A percentile compares a stretch with the other conserved stretches of the same genome.
Evolutionary conservation across 2,329 filamentous ascomycete genomes (phyloP).

Genomic region (Talaromyces sp.): DNA sequence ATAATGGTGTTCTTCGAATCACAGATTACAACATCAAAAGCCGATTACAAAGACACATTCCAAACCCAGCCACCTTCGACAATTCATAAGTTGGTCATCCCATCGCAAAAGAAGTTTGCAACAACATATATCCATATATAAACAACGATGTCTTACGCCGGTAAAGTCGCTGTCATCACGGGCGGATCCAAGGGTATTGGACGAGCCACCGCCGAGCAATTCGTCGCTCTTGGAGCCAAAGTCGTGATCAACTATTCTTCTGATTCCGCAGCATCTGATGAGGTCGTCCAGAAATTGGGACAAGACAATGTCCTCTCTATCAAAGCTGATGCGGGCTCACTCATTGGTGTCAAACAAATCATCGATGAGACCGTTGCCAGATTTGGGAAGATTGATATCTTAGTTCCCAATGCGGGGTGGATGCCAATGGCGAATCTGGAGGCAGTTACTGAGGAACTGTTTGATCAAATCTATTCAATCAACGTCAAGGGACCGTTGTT

Average conservation of each 20-base stretch:
- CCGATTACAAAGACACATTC: neutral
- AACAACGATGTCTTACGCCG: conserved; percentile 27
- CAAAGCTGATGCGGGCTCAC: conserved; percentile 54
- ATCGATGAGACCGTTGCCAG: conserved; percentile 50
- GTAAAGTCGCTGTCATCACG: conserved; percentile 42
- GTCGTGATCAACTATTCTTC: conserved; percentile 58
- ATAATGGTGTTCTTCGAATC: neutral
- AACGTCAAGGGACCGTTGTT: conserved; percentile 62
- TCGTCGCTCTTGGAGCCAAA: conserved; percentile 44
- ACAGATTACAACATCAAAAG: neutral
- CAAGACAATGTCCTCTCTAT: conserved; percentile 52
- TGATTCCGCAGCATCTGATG: conserved; percentile 56
- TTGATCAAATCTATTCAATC: conserved; percentile 50
- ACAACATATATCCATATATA: neutral
- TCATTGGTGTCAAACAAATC: conserved; percentile 50
- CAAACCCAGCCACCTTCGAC: too few relatives aligned
- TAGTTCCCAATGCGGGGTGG: conserved; percentile 58
- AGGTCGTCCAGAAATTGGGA: conserved; percentile 50
- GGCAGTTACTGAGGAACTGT: conserved; percentile 51
- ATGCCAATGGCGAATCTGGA: conserved; percentile 53
- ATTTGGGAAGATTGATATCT: conserved; percentile 59
- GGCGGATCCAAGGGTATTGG: conserved; percentile 46
- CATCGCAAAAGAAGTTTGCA: neutral
- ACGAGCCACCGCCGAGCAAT: conserved; percentile 37
- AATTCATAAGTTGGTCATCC: neutral